Percentiles rank a stretch among this genome's conserved stretches.
phyloP scores from a whole-genome alignment of 2,329 filamentous ascomycete genomes.

The Bipolaris victoriae region DNA sequence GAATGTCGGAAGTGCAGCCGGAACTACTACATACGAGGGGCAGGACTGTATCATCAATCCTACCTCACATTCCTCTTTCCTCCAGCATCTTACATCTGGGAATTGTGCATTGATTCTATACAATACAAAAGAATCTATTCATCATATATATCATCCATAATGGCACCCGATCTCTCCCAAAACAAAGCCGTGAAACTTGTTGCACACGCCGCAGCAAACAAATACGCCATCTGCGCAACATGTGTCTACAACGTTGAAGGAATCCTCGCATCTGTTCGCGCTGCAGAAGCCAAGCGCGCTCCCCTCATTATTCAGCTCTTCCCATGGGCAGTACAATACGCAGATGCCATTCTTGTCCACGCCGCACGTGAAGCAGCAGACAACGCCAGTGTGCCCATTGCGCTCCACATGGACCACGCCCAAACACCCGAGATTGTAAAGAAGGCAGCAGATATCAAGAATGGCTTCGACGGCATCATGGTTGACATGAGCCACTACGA shows the following conservation, averaged over 20 bases:
- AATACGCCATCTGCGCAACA: conserved; percentile 66
- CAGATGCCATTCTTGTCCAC: conserved; percentile 56
- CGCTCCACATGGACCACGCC: conserved; percentile 70
- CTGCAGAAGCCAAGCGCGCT: conserved; percentile 70
- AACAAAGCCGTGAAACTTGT: conserved; percentile 56
- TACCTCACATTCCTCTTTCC: background rate
- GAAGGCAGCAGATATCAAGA: conserved; percentile 59
- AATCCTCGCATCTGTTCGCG: conserved; percentile 70
- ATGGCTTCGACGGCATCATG: conserved; percentile 46
- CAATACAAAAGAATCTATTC: background rate
- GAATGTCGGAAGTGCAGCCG: conserved; percentile 25
- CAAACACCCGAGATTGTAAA: conserved; percentile 68
- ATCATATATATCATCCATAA: conserved; percentile 26
- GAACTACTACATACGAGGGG: conserved; percentile 14
- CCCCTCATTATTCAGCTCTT: conserved; percentile 76
- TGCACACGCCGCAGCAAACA: conserved; percentile 60
- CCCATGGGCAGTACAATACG: conserved; percentile 74
- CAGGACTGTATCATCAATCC: conserved; percentile 10
- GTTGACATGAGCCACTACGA: conserved; percentile 77
- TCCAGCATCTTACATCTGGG: background rate
- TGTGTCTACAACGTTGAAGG: conserved; percentile 74
- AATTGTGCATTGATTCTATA: background rate
- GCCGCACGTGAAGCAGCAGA: conserved; percentile 53
- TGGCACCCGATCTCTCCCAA: conserved; percentile 58
- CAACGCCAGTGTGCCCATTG: conserved; percentile 60